These are phyloP conservation scores for Medicago lupulina DNA, from an alignment of 306 rosid species.

Conservation along the genomic window DNA sequence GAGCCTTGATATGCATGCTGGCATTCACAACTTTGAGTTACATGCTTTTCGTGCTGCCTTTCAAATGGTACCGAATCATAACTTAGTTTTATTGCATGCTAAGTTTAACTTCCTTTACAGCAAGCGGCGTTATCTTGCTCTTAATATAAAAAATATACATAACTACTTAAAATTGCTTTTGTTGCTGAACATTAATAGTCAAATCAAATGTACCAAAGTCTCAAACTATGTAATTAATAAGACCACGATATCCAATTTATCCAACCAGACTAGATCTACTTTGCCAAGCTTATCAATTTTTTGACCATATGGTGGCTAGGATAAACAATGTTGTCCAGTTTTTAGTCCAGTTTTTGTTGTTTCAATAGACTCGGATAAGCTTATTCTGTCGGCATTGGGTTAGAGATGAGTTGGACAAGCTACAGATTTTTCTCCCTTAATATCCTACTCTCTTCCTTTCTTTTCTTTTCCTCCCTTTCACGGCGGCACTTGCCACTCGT, in stretches of 20 bases:
- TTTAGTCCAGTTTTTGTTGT: not conserved
- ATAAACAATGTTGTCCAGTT: not conserved
- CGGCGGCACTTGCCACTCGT: not conserved
- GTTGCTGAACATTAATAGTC: slow-evolving; percentile 14
- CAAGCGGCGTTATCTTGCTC: slow-evolving; percentile 6
- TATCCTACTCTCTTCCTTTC: not conserved
- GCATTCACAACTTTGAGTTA: slow-evolving; percentile 84
- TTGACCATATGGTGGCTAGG: not conserved
- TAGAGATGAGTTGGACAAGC: not conserved
- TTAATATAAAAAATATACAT: slow-evolving; percentile 13
- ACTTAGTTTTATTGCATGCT: slow-evolving; percentile 32
- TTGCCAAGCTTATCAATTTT: not conserved
- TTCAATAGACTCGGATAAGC: not conserved
- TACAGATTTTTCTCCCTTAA: not conserved
- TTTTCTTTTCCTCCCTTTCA: not conserved
- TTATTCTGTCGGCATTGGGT: not conserved
- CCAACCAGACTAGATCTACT: slow-evolving; percentile 14
- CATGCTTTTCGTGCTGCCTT: slow-evolving; percentile 93
- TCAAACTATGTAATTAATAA: not conserved
- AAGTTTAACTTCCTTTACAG: slow-evolving; percentile 23
- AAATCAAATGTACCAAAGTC: not conserved
- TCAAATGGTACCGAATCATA: slow-evolving; percentile 70
- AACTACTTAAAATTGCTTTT: slow-evolving; percentile 20
- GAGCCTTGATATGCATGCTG: slow-evolving; percentile 67
- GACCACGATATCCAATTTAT: slow-evolving; percentile 1